Conservation (phyloP, 805 yeast species). For the Lachancea quebecensis region DNA sequence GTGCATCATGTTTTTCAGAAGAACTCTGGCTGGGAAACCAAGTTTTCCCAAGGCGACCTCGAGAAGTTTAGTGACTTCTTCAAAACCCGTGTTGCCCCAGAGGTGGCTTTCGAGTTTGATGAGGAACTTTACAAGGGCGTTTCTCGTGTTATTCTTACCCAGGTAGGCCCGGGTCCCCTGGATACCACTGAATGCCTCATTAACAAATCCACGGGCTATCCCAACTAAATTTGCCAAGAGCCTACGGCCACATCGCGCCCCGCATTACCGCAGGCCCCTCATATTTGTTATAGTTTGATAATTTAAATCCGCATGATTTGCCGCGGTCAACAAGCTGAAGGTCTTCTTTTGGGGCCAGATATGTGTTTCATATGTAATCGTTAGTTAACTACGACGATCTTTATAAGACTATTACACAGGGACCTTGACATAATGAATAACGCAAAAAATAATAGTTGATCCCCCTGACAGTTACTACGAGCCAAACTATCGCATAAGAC, state of each 20-base stretch:
- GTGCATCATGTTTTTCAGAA: conserved; percentile 52
- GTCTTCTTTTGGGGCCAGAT: too few relatives aligned
- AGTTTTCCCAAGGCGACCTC: conserved; percentile 29
- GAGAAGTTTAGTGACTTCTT: conserved; percentile 20
- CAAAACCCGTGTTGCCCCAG: conserved; percentile 25
- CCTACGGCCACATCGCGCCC: not conserved
- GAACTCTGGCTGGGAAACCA: conserved; percentile 64
- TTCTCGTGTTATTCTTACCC: conserved; percentile 74
- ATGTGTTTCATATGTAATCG: too few relatives aligned
- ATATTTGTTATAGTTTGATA: too few relatives aligned
- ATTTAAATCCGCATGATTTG: too few relatives aligned
- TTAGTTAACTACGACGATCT: too few relatives aligned
- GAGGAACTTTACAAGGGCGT: conserved; percentile 61
- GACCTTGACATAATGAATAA: too few relatives aligned
- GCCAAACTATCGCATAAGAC: too few relatives aligned
- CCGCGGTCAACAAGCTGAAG: too few relatives aligned
- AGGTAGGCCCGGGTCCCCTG: conserved; percentile 85
- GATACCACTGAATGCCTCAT: conserved; percentile 50
- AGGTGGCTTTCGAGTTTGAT: conserved; percentile 38
- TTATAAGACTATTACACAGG: too few relatives aligned
- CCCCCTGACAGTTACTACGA: too few relatives aligned
- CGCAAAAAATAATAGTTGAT: too few relatives aligned
- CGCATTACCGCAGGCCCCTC: not conserved
- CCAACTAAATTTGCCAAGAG: not conserved
- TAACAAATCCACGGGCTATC: conserved; percentile 48